Evolutionary conservation across 2,329 filamentous ascomycete genomes (phyloP).

Genomic region (Verticillium zaregamsianum): DNA sequence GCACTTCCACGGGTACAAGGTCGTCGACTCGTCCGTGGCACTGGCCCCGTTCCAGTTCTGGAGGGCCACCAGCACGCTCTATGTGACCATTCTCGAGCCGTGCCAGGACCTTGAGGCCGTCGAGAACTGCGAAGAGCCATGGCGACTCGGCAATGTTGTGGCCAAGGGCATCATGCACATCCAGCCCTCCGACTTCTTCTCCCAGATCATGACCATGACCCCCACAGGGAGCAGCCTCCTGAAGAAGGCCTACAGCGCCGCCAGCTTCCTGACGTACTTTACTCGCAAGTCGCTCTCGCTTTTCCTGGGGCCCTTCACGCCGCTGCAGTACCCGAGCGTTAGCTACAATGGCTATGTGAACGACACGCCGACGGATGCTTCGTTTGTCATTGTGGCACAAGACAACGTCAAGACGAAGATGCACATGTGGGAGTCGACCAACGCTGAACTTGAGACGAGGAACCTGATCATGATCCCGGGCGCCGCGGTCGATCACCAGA

Average conservation of each 20-base stretch:
- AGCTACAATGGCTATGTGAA: conserved; percentile 49
- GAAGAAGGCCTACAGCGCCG: conserved; percentile 38
- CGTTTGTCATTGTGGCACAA: conserved; percentile 41
- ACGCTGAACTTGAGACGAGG: conserved; percentile 30
- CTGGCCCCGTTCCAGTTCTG: conserved; percentile 54
- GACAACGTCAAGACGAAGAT: conserved; percentile 51
- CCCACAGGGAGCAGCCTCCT: conserved; percentile 43
- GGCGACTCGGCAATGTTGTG: conserved; percentile 39
- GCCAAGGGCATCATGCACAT: conserved; percentile 58
- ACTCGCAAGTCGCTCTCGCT: conserved; percentile 46
- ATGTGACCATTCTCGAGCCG: conserved; percentile 51
- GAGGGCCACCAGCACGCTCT: conserved; percentile 58
- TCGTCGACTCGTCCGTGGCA: conserved; percentile 56
- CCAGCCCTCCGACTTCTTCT: conserved; percentile 46
- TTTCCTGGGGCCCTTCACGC: conserved; percentile 50
- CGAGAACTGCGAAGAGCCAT: conserved; percentile 29
- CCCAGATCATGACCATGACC: conserved; percentile 50
- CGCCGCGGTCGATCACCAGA: conserved; percentile 58
- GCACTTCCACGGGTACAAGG: conserved; percentile 59
- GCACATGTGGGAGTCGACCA: conserved; percentile 53
- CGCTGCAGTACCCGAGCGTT: conserved; percentile 49
- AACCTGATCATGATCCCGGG: conserved; percentile 60
- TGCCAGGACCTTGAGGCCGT: conserved; percentile 18
- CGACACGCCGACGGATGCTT: conserved; percentile 38
- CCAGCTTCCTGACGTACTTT: conserved; percentile 53